A percentile compares a stretch with the other conserved stretches of the same genome.
Conservation (phyloP, 179 eudicot species). For the Amaranthus tricolor region DNA sequence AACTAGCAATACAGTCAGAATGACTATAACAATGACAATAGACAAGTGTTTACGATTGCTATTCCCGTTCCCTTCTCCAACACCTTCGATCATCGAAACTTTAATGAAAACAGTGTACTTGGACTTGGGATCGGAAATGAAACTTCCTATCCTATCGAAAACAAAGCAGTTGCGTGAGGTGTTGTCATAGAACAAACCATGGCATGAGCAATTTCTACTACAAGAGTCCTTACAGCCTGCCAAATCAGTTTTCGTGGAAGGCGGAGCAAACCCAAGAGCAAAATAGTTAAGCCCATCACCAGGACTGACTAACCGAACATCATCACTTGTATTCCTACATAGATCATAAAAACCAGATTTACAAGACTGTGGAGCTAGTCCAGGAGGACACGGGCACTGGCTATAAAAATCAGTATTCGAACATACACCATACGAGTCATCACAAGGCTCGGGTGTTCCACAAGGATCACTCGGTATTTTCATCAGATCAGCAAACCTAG, state of each 20-base stretch:
- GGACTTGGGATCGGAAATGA: conserved; percentile 42
- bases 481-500: conserved; percentile 22
- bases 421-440: conserved; percentile 46
- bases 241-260: conserved; percentile 45
- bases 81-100: conserved; percentile 32
- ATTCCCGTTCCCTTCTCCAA: conserved; percentile 17
- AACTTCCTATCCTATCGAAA: conserved; percentile 75
- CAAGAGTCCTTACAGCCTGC: conserved; percentile 59
- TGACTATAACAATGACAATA: conserved; percentile 40
- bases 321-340: conserved; percentile 33
- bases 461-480: conserved; percentile 61
- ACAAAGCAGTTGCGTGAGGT: conserved; percentile 52
- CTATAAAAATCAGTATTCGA: conserved; percentile 25
- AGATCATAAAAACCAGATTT: conserved; percentile 35
- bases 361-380: conserved; percentile 44
- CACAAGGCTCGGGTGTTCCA: conserved; percentile 67
- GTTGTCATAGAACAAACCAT: conserved; percentile 64
- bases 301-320: conserved; percentile 41
- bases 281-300: conserved; percentile 63
- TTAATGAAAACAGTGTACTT: conserved; percentile 50
- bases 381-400: conserved; percentile 61
- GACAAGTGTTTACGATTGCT: conserved; percentile 32
- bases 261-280: conserved; percentile 53
- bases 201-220: conserved; percentile 63
- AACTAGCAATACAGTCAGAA: conserved; percentile 12